Conservation (phyloP, 2,329 filamentous ascomycete genomes). For the Emmonsia crescens region DNA sequence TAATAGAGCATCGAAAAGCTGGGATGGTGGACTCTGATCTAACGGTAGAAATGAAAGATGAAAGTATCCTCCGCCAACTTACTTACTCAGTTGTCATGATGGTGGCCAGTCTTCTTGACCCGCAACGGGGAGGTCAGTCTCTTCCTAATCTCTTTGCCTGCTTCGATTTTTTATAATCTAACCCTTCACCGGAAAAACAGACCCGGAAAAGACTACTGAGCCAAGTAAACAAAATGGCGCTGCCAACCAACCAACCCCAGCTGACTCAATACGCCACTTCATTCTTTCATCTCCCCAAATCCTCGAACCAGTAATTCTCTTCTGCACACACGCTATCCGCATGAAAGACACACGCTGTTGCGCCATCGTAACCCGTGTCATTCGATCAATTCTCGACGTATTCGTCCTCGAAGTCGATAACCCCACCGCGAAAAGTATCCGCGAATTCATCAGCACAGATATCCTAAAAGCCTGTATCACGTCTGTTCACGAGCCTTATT, state of each 20-base stretch:
- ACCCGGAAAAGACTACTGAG: conserved; percentile 25
- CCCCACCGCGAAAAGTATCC: conserved; percentile 55
- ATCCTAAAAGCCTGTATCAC: conserved; percentile 84
- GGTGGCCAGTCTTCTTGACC: conserved; percentile 79
- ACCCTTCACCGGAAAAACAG: conserved; percentile 14
- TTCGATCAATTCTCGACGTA: conserved; percentile 72
- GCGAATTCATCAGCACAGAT: conserved; percentile 81
- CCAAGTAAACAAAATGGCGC: conserved; percentile 23
- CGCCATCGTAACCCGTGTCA: conserved; percentile 72
- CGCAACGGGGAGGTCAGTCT: conserved; percentile 49
- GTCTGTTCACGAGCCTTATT: conserved; percentile 88
- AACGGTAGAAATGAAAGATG: conserved; percentile 94
- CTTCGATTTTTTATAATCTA: conserved; percentile 5
- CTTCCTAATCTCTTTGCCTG: conserved; percentile 6
- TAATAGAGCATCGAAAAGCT: conserved; percentile 49
- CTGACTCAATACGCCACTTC: conserved; percentile 59
- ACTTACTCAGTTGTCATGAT: conserved; percentile 89
- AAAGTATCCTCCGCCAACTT: conserved; percentile 85
- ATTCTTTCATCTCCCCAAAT: conserved; percentile 67
- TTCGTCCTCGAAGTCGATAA: conserved; percentile 46
- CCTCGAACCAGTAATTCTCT: conserved; percentile 78
- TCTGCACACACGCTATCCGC: conserved; percentile 80
- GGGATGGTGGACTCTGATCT: conserved; percentile 64
- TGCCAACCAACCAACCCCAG: conserved; percentile 30
- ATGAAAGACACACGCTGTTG: conserved; percentile 87